Base-by-base conservation (phyloP, 495 filamentous ascomycete species). In the Chaetomium tenue region DNA sequence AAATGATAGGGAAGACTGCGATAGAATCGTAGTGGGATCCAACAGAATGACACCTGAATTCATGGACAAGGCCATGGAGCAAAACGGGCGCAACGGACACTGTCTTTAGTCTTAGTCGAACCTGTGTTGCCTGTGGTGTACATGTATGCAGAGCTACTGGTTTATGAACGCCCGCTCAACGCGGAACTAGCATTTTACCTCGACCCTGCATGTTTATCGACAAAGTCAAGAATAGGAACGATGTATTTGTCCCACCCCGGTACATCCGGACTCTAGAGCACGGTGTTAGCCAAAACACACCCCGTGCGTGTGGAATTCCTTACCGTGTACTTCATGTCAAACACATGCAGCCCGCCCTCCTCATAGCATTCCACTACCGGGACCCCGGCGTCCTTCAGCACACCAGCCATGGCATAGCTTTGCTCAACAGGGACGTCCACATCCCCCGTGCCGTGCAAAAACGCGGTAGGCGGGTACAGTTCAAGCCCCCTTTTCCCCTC, bases 241-340 rank as follows among this genome's bases (percentile, higher is more conserved):
- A 73, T 70, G 33, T 66, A 68, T 0, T 58, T 65, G 5, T 68
- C 63, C 71, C 71, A 73, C 0, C 71, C 71, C 0, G 60, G 57
- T 5, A 73, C 66, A 9, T 62, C 52, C 0, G 67, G 59, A 8
- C 59, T 47, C 67, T 71, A 44, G n/a, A 23, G 15, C 1, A 2
- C 33, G 23, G 56, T 51, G 30, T 37, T 30, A 61, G 26, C 8
- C 39, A 5, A 42, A 23, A 44, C 30, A 15, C 2, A 7, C 3
- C 22, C 2, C 12, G 1, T 26, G 9, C 0, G 2, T 28, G 13
- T 8, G 8, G 8, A 13, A 26, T 3, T 4, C 40, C 65, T 67
- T 52, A 74, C 71, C 50, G 66, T 74, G 42, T 69, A 74, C 66
- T 72, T 72, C 0, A 51, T 20, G 42, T 74, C 72, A 59, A 68